Percentiles rank a stretch among this genome's conserved stretches.
These are phyloP conservation scores for Vitis rotundifolia DNA, from an alignment of 164 flowering plant genomes.

Conservation along the genomic window DNA sequence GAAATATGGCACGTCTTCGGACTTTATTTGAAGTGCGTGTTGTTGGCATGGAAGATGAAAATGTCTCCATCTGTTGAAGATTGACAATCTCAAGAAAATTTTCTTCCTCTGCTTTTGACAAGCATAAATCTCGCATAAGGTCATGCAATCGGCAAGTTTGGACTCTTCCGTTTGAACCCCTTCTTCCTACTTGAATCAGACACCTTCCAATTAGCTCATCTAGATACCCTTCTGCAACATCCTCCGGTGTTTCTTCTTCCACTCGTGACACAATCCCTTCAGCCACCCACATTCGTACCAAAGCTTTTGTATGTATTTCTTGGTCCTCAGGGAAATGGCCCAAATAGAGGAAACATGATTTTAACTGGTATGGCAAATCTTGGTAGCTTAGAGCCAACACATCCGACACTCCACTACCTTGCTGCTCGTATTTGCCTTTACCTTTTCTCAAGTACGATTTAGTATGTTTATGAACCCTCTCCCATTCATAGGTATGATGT, in stretches of 20 bases:
- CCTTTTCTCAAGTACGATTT: constrained; percentile 11
- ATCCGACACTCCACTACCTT: neutral
- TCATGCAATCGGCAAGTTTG: constrained; percentile 29
- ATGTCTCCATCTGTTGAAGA: too few relatives aligned
- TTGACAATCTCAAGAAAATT: constrained; percentile 11
- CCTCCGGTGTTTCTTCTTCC: neutral
- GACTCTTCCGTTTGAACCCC: constrained; percentile 4
- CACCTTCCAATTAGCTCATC: constrained; percentile 12
- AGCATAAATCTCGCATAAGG: constrained; percentile 29
- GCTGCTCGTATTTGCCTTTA: neutral
- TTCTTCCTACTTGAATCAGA: constrained; percentile 21
- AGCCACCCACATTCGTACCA: constrained; percentile 31
- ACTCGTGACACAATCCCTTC: constrained; percentile 25
- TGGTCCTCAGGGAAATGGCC: constrained; percentile 26
- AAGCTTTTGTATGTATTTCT: constrained; percentile 6
- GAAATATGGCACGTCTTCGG: constrained; percentile 15
- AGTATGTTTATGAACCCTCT: constrained; percentile 10
- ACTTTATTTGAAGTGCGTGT: neutral
- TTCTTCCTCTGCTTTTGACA: constrained; percentile 24
- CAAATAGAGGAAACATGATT: constrained; percentile 37
- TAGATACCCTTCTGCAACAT: too few relatives aligned
- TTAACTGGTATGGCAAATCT: constrained; percentile 29
- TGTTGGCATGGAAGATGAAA: neutral
- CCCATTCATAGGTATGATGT: constrained; percentile 21
- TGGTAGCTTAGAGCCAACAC: constrained; percentile 31